phyloP scores from a whole-genome alignment of 768 basidiomycete genomes.

The Trametes coccinea region DNA sequence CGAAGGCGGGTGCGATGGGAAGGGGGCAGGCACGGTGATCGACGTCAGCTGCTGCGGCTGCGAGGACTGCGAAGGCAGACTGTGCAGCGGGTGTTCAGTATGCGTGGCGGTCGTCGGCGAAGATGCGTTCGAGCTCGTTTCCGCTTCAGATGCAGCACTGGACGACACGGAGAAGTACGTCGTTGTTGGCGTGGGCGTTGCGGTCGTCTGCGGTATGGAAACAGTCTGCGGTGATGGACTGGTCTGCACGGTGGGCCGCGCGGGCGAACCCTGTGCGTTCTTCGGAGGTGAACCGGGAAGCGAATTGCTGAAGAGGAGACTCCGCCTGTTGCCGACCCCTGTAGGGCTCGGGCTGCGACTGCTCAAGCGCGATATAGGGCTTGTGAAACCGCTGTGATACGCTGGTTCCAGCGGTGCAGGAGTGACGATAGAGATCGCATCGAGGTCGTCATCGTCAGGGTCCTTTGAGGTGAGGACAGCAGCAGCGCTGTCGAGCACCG shows the following conservation, averaged over 20 bases:
- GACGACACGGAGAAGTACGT: conserved; percentile 46
- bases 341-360: conserved; percentile 69
- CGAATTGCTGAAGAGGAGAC: conserved; percentile 38
- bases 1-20: conserved; percentile 42
- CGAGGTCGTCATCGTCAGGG: conserved; percentile 45
- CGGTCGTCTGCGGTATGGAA: conserved; percentile 16
- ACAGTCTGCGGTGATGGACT: conserved; percentile 8
- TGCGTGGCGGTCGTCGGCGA: conserved; percentile 43
- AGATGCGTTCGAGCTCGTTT: conserved; percentile 37
- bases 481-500: conserved; percentile 83
- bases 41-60: conserved; percentile 24
- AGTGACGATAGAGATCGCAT: conserved; percentile 63
- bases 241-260: conserved; percentile 33
- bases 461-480: conserved; percentile 54
- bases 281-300: conserved; percentile 21
- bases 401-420: conserved; percentile 42
- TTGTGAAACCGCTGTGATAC: conserved; percentile 57
- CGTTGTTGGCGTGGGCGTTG: conserved; percentile 45
- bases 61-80: conserved; percentile 22
- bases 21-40: conserved; percentile 28
- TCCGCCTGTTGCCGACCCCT: conserved; percentile 34
- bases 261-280: conserved; percentile 21
- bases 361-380: conserved; percentile 63
- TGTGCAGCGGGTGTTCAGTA: conserved; percentile 30
- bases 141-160: conserved; percentile 14